Evolutionary conservation across 257 asterid genomes (phyloP), one percentile per base, ranked within the genome.

Genomic region (Nicotiana obtusifolia): DNA sequence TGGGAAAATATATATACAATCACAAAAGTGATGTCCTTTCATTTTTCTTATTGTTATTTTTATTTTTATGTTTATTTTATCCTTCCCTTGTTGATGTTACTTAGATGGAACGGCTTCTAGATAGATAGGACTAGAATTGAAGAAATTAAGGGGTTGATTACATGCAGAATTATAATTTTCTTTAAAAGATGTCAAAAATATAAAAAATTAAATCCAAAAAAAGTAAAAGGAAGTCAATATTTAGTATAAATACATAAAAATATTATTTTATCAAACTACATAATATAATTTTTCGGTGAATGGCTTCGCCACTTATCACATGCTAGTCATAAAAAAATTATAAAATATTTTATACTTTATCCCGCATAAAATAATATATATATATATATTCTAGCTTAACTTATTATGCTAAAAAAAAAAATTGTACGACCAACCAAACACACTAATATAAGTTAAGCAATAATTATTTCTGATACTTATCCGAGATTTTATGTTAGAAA

Each of bases 231-330:
- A 26, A 26, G 28, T 26, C 28, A 26, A 26, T 26, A 26, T 26
- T 26, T 26, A 7, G 44, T 7, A 37, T 37, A 41, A 9, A 41
- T 41, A 8, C 13, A 41, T 41, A 1, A 9, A 41, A 41, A 41
- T 0, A 9, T 0, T 5, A 0, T 37, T 37, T 8, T 41, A 41
- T 10, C 2, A 2, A 41, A 3, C 0, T 41, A 8, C 0, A 2
- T 0, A 41, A 0, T 41, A 0, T 2, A 41, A 41, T 41, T 41
- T 9, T 9, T 41, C 1, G 13, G 0, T 11, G 0, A 41, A 0
- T 13, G 4, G 0, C 4, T 41, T 13, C 13, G 49, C 4, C 49
- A 9, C 49, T 41, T 0, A 9, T 41, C 49, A 41, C 13, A 41
- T 41, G 49, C 13, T 41, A 9, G 49, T 41, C 2, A 8, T 41